Conservation (phyloP, 2,329 filamentous ascomycete species). For the Nannizzia gypsea region DNA sequence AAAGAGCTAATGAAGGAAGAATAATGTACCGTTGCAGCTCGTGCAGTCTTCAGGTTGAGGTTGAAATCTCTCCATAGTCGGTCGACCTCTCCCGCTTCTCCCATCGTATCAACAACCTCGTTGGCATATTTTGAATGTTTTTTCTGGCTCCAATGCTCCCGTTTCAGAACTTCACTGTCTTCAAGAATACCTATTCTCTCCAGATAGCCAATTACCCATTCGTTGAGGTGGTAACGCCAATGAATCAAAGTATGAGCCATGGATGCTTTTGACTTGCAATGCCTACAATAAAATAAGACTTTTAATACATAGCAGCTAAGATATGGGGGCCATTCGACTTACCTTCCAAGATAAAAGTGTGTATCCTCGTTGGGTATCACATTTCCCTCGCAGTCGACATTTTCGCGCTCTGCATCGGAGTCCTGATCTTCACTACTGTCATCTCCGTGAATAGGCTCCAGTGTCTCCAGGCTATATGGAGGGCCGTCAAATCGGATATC, state of each 20-base stretch:
- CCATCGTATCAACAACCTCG: slow-evolving; percentile 54
- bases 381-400: slow-evolving; percentile 38
- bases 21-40: slow-evolving; percentile 35
- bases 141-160: slow-evolving; percentile 50
- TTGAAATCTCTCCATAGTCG: slow-evolving; percentile 56
- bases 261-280: slow-evolving; percentile 53
- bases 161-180: slow-evolving; percentile 46
- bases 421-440: slow-evolving; percentile 32
- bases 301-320: too few species aligned
- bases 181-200: slow-evolving; percentile 46
- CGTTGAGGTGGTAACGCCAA: slow-evolving; percentile 64
- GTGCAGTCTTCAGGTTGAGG: slow-evolving; percentile 47
- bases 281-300: slow-evolving; percentile 19
- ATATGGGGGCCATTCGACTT: slow-evolving; percentile 13
- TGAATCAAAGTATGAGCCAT: slow-evolving; percentile 62
- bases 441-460: slow-evolving; percentile 48
- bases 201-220: slow-evolving; percentile 56
- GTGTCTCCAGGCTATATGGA: slow-evolving; percentile 53
- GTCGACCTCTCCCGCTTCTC: slow-evolving; percentile 45
- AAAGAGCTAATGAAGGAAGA: background rate
- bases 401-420: slow-evolving; percentile 25
- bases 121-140: slow-evolving; percentile 51
- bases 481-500: slow-evolving; percentile 52
- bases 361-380: slow-evolving; percentile 34
- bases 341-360: slow-evolving; percentile 44